phyloP scores from a whole-genome alignment of 2,329 filamentous ascomycete species.

The Ceratocystis variospora region DNA sequence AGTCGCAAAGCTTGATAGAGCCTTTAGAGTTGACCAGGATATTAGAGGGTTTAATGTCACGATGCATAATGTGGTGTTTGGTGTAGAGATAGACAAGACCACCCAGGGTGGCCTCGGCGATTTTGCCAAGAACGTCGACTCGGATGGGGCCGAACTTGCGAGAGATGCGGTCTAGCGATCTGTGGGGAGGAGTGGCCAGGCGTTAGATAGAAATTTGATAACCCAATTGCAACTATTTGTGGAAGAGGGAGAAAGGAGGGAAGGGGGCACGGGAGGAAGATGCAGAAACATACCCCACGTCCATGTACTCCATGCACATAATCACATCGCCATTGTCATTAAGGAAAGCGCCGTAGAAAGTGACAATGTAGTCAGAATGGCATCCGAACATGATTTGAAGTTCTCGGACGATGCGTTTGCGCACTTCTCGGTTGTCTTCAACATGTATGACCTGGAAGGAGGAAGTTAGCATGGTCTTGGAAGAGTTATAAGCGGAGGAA shows the following conservation, averaged over 20 bases:
- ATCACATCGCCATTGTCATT: constrained; percentile 96
- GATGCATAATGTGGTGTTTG: constrained; percentile 95
- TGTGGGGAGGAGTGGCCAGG: constrained; percentile 28
- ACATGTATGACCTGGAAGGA: constrained; percentile 74
- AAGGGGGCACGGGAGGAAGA: background rate
- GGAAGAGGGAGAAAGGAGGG: background rate
- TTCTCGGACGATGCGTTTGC: constrained; percentile 92
- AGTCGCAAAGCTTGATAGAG: constrained; percentile 94
- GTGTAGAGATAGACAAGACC: constrained; percentile 91
- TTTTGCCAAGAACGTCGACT: constrained; percentile 93
- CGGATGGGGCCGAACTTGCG: constrained; percentile 89
- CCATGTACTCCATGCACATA: constrained; percentile 99
- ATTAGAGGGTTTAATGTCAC: constrained; percentile 97
- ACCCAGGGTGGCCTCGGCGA: constrained; percentile 86
- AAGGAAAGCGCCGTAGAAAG: constrained; percentile 92
- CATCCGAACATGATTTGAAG: constrained; percentile 98
- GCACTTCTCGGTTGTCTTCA: constrained; percentile 92
- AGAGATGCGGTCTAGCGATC: constrained; percentile 83
- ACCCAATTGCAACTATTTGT: background rate
- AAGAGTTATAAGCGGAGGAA: background rate
- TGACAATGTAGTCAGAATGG: constrained; percentile 92
- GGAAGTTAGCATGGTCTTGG: background rate
- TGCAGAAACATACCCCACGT: constrained; percentile 66
- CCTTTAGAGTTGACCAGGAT: constrained; percentile 90
- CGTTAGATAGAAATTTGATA: background rate